phyloP scores from a whole-genome alignment of 257 asterid genomes.

The Ligustrum vulgare region DNA sequence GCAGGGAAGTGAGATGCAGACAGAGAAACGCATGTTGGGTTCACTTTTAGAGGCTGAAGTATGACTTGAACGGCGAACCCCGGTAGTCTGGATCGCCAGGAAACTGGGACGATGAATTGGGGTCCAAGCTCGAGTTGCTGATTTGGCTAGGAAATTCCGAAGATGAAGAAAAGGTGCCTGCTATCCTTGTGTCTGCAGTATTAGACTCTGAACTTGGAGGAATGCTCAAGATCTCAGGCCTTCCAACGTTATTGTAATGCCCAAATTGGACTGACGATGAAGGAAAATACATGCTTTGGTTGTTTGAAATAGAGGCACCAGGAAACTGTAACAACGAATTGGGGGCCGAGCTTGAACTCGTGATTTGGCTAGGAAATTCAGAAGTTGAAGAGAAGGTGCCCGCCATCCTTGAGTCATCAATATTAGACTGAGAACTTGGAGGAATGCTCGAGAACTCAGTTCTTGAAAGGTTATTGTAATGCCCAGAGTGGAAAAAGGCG shows the following conservation, averaged over 20 bases:
- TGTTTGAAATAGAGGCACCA: slow-evolving; percentile 6
- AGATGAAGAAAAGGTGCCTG: background rate
- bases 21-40: background rate
- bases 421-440: slow-evolving; percentile 1
- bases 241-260: background rate
- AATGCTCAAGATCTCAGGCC: background rate
- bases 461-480: slow-evolving; percentile 8
- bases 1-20: background rate
- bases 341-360: background rate
- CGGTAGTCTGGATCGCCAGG: slow-evolving; percentile 21
- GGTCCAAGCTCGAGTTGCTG: background rate
- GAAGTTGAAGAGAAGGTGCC: background rate
- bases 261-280: background rate
- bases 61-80: slow-evolving; percentile 19
- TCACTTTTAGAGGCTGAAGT: slow-evolving; percentile 14
- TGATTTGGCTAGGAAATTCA: background rate
- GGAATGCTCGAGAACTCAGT: slow-evolving; percentile 1
- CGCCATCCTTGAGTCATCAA: background rate
- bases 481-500: background rate
- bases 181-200: background rate
- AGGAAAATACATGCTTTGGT: slow-evolving; percentile 5
- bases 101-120: slow-evolving; percentile 1
- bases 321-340: slow-evolving; percentile 15
- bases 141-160: background rate
- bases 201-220: slow-evolving; percentile 6